Base-by-base conservation (phyloP, 2,329 filamentous ascomycete species). In the Ceratocystis destructans region DNA sequence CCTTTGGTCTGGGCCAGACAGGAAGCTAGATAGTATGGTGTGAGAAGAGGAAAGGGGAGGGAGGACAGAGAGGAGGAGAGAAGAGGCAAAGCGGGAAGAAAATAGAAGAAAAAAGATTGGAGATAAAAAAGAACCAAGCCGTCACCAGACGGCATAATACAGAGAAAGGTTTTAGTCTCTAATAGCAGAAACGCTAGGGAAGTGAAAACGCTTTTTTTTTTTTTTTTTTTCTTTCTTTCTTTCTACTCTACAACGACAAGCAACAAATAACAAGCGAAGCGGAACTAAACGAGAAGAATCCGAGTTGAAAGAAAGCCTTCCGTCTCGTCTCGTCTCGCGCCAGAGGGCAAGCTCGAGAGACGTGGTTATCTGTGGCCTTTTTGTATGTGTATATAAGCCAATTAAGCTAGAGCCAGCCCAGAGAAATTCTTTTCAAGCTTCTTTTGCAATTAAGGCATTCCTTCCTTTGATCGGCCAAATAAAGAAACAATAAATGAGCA, bases 381-480 rank as follows among this genome's bases (percentile, higher is more conserved):
- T 59, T 59, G 28, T 59, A 59, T 33, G 55, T 41, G 28, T 59
- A 59, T 33, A 25, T 41, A 41, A 41, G 37, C 37, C 10, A 41
- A 41, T 41, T 41, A 0, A 41, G 37, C 37, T 12, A 41, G 37
- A 41, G 22, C 55, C 15, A 53, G 22, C 28, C 28, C 4, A 37
- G 55, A 59, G 55, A 59, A 59, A 33, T 59, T 59, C 55, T 33
- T 59, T 59, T 31, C 55, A n/a, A 59, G 55, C 55, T 59, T 59
- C 55, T 8, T 33, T 53, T 17, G 22, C 7, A 22, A 22, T n/a
- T 17, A 20, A 55, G 50, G 8, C 50, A 3, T 25, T 31, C 25
- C 50, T 31, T 59, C 55, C 55, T 59, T 59, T 17, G 28, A 59
- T 59, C 55, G 55, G 55, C 55, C 55, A 25, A 59, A 12, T 41